Evolutionary conservation across 148 eudicot species (phyloP).

Genomic region (Arctostaphylos glauca): DNA sequence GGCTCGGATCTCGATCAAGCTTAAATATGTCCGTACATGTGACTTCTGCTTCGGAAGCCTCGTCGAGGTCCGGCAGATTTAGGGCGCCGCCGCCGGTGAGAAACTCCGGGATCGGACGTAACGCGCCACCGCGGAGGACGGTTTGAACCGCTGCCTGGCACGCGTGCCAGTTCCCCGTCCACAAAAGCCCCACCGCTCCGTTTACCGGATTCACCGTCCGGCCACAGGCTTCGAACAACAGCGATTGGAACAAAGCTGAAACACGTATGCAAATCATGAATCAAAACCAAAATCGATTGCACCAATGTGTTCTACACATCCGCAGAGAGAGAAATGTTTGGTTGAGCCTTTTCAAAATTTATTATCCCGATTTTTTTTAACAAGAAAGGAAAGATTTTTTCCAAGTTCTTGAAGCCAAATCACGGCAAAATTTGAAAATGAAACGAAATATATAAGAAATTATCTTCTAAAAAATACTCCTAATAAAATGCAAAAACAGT

Average conservation of each 20-base stretch:
- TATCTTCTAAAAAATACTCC: too few species aligned
- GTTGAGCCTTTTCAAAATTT: not conserved
- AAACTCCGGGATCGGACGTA: conserved; percentile 52
- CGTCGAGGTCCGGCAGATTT: conserved; percentile 31
- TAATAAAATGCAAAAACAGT: too few species aligned
- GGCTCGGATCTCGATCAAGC: conserved; percentile 26
- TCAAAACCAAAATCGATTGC: not conserved
- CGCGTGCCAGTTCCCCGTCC: conserved; percentile 76
- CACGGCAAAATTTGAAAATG: too few species aligned
- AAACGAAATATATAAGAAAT: too few species aligned
- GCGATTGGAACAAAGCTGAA: conserved; percentile 71
- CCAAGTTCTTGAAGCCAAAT: too few species aligned
- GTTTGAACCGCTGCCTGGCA: conserved; percentile 77
- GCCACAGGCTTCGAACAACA: conserved; percentile 72
- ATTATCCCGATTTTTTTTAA: not conserved
- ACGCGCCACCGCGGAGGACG: conserved; percentile 63
- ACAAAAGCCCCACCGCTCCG: conserved; percentile 67
- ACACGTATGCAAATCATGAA: not conserved
- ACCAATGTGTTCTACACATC: not conserved
- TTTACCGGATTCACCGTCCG: conserved; percentile 79
- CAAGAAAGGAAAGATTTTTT: too few species aligned
- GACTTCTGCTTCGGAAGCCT: conserved; percentile 36
- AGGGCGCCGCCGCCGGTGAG: conserved; percentile 24
- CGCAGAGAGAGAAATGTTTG: not conserved
- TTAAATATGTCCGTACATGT: conserved; percentile 20